Conservation (phyloP, 169 alveolate genomes). For the Theileria equi region DNA sequence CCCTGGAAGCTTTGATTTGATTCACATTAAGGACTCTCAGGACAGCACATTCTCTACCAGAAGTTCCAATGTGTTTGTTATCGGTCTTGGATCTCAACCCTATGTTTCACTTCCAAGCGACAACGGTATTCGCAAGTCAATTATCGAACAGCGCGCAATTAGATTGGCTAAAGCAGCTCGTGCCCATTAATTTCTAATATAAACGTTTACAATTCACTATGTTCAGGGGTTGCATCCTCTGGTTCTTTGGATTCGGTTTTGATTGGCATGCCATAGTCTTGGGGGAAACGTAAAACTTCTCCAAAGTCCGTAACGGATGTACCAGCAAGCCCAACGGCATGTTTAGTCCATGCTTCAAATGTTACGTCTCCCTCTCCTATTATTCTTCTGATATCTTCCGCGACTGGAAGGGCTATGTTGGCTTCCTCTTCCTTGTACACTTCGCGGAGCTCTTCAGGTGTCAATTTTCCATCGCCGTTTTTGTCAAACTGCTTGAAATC, state of each 20-base stretch:
- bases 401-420: constrained; percentile 45
- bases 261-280: constrained; percentile 62
- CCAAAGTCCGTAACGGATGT: constrained; percentile 74
- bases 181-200: constrained; percentile 13
- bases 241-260: neutral
- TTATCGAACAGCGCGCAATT: constrained; percentile 86
- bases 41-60: constrained; percentile 96
- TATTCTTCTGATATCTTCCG: constrained; percentile 56
- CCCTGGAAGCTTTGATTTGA: constrained; percentile 95
- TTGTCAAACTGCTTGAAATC: constrained; percentile 73
- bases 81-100: constrained; percentile 93
- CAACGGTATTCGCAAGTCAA: constrained; percentile 88
- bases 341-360: constrained; percentile 65
- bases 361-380: constrained; percentile 62
- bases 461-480: constrained; percentile 70
- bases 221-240: constrained; percentile 4
- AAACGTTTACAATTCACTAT: neutral
- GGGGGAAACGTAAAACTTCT: constrained; percentile 69
- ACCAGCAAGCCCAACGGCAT: constrained; percentile 65
- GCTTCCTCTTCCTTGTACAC: constrained; percentile 69
- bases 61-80: constrained; percentile 91
- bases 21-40: constrained; percentile 91
- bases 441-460: constrained; percentile 61
- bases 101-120: constrained; percentile 91
- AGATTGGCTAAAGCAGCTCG: constrained; percentile 66